phyloP scores from a whole-genome alignment of 2,329 filamentous ascomycete species.

The Lachnellula arida region DNA sequence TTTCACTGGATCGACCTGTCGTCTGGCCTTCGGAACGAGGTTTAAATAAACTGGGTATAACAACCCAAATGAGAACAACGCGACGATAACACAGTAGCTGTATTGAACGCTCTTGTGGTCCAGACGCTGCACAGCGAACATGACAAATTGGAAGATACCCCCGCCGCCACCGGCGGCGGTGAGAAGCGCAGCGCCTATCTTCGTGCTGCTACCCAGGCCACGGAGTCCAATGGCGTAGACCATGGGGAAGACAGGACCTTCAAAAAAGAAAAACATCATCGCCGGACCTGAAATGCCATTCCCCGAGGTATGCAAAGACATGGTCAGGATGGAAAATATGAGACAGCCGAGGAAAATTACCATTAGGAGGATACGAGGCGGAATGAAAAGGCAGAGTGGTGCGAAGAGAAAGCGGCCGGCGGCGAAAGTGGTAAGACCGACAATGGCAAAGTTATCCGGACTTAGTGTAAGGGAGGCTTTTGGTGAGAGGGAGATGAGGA shows the following conservation, averaged over 20 bases:
- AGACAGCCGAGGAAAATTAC: slow-evolving; percentile 58
- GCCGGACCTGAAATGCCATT: slow-evolving; percentile 56
- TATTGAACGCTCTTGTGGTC: slow-evolving; percentile 18
- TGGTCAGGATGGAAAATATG: slow-evolving; percentile 47
- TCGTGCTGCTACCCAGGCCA: slow-evolving; percentile 75
- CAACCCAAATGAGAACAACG: slow-evolving; percentile 21
- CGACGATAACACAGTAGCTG: slow-evolving; percentile 25
- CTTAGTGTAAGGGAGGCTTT: slow-evolving; percentile 43
- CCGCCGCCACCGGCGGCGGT: slow-evolving; percentile 40
- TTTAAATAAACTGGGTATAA: slow-evolving; percentile 28
- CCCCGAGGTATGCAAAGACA: slow-evolving; percentile 39
- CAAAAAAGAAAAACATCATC: slow-evolving; percentile 71
- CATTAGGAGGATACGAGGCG: slow-evolving; percentile 65
- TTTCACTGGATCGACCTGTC: slow-evolving; percentile 22
- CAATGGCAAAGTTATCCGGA: slow-evolving; percentile 61
- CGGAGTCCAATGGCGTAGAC: slow-evolving; percentile 76
- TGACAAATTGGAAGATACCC: slow-evolving; percentile 26
- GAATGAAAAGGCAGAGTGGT: slow-evolving; percentile 54
- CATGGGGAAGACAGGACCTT: slow-evolving; percentile 77
- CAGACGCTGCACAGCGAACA: slow-evolving; percentile 22
- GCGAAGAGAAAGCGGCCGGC: slow-evolving; percentile 67
- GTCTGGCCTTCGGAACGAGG: slow-evolving; percentile 15
- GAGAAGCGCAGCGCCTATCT: slow-evolving; percentile 71
- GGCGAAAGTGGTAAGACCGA: slow-evolving; percentile 70
- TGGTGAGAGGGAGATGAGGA: slow-evolving; percentile 42